Conservation (phyloP, 108 stramenopile species). For the Seminavis robusta region DNA sequence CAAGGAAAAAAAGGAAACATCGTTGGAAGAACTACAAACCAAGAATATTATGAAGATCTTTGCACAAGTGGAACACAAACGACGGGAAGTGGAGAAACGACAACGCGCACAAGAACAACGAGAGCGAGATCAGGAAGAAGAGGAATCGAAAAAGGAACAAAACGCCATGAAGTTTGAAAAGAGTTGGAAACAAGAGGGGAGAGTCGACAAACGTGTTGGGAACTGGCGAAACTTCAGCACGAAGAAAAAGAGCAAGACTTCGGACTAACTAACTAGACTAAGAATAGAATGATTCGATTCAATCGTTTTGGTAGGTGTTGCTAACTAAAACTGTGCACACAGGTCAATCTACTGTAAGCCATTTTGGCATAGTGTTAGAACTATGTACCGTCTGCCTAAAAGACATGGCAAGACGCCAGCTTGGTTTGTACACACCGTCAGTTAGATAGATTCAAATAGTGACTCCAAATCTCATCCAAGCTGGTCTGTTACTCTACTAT, state of each 20-base stretch:
- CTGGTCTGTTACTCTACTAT: too few relatives aligned
- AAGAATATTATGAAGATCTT: slow-evolving; percentile 77
- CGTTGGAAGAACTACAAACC: slow-evolving; percentile 47
- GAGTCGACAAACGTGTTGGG: slow-evolving; percentile 83
- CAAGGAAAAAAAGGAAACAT: not conserved
- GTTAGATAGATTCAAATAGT: too few relatives aligned
- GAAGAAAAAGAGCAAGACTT: slow-evolving; percentile 33
- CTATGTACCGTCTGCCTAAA: too few relatives aligned
- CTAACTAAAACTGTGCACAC: too few relatives aligned
- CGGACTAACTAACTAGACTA: too few relatives aligned
- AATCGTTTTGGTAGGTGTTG: too few relatives aligned
- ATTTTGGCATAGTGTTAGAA: too few relatives aligned
- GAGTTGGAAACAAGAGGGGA: slow-evolving; percentile 66
- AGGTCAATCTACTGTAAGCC: too few relatives aligned
- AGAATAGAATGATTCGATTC: too few relatives aligned
- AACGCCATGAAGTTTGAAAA: slow-evolving; percentile 69
- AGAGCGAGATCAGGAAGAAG: slow-evolving; percentile 82
- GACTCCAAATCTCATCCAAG: too few relatives aligned
- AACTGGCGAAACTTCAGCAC: slow-evolving; percentile 83
- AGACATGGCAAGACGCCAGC: too few relatives aligned
- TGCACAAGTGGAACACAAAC: slow-evolving; percentile 75
- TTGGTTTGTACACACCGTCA: too few relatives aligned
- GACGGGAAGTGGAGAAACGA: slow-evolving; percentile 69
- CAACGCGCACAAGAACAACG: slow-evolving; percentile 76
- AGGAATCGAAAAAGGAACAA: slow-evolving; percentile 61